Evolutionary conservation across 2,329 filamentous ascomycete species (phyloP).

Genomic region (Fusarium tupiense): DNA sequence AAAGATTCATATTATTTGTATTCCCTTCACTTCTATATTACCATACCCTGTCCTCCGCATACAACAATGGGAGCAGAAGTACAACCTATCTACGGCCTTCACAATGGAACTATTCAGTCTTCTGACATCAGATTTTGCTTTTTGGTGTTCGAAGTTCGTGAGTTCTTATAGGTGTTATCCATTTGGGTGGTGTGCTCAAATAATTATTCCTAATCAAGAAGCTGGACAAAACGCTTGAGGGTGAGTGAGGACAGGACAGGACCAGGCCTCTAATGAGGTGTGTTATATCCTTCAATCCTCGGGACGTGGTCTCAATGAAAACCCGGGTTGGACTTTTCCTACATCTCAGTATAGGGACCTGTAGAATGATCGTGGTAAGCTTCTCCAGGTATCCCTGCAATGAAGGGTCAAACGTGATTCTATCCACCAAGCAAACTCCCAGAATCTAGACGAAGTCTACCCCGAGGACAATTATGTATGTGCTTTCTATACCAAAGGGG

Average conservation of each 20-base stretch:
- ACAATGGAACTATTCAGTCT: not conserved
- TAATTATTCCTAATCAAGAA: not conserved
- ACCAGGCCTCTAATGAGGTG: not conserved
- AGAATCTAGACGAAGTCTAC: not conserved
- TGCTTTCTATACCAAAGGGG: not conserved
- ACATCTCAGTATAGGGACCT: not conserved
- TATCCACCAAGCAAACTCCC: not conserved
- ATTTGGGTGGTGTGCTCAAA: not conserved
- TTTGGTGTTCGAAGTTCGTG: not conserved
- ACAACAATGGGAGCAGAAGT: not conserved
- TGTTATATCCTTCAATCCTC: conserved; percentile 1
- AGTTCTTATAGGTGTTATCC: not conserved
- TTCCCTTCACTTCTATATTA: not conserved
- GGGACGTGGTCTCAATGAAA: not conserved
- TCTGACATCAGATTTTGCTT: not conserved
- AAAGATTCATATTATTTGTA: not conserved
- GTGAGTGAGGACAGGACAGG: not conserved
- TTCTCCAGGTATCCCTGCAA: not conserved
- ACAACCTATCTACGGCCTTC: not conserved
- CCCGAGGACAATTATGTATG: not conserved
- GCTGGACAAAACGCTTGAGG: not conserved
- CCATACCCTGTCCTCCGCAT: not conserved
- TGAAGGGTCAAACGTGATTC: not conserved
- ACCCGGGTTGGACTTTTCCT: not conserved
- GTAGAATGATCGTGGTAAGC: not conserved